Evolutionary conservation across 2,329 filamentous ascomycete species (phyloP), one percentile per base, ranked within the genome.

Genomic region (Aphanoascus verrucosus): DNA sequence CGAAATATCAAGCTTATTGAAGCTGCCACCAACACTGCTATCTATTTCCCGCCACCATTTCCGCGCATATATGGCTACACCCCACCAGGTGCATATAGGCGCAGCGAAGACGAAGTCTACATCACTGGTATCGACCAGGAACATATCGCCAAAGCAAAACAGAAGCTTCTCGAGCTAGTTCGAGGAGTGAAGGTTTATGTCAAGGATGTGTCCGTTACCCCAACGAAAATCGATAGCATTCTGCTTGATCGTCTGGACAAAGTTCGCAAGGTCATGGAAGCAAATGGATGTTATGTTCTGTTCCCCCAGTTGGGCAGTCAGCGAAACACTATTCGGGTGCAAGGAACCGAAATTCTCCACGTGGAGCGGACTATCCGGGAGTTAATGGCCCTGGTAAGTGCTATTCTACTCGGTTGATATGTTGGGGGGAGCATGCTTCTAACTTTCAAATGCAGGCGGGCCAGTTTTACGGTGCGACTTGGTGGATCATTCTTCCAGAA

Each of bases 1-100:
- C 94, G 95, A 75, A 96, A 96, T 68, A 95, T 98, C 74, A 97
- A 97, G 74, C 75, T 93, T 63, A 96, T 98, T 64, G 93, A 98
- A 71, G 94, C 93, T 12, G 83, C 86, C 28, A 97, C 93, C 12
- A 88, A 90, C 63, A 97, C 93, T 7, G 91, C 93, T 59, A 97
- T 98, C 63, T 98, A 98, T 73, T 97, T 98, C 66, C 93, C 93
- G 28, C 89, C 90, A 6, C 86, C 91, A 0, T 97, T 97, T 67
- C 90, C 91, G 12, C 83, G 85, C 55, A 84, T 96, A 59, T 96
- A 93, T 65, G 86, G 88, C 56, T 98, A 95, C 68, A 87, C 84
- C 51, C 90, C 91, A 1, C 82, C 82, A 6, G 88, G 86, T 59
- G 89, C 89, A 17, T 82, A 82, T 53, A 82, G 87, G 55, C 83